A percentile compares a stretch with the other conserved stretches of the same genome.
phyloP scores from a whole-genome alignment of 768 basidiomycete genomes.

The Serpula lacrymans region DNA sequence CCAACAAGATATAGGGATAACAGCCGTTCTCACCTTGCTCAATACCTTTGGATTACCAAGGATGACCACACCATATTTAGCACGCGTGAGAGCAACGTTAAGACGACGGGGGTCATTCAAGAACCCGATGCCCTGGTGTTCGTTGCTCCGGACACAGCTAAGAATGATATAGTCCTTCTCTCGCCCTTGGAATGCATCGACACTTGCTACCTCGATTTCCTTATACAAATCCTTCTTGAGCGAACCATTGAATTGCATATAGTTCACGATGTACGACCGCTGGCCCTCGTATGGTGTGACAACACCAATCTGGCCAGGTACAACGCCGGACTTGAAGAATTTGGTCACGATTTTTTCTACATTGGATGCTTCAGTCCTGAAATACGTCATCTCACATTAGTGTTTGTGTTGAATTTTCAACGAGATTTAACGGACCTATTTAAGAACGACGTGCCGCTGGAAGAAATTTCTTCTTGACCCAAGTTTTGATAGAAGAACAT shows the following conservation, averaged over 20 bases:
- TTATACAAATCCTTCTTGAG: slow-evolving; percentile 99
- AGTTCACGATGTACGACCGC: slow-evolving; percentile 96
- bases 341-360: slow-evolving; percentile 99
- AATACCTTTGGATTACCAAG: slow-evolving; percentile 99
- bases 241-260: slow-evolving; percentile 99
- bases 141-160: slow-evolving; percentile 96
- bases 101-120: slow-evolving; percentile 95
- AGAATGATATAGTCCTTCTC: slow-evolving; percentile 99
- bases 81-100: slow-evolving; percentile 95
- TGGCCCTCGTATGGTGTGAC: slow-evolving; percentile 99
- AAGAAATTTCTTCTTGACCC: slow-evolving; percentile 98
- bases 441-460: slow-evolving; percentile 96
- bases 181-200: slow-evolving; percentile 98
- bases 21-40: slow-evolving; percentile 72
- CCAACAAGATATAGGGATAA: slow-evolving; percentile 2
- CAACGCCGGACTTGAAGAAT: slow-evolving; percentile 98
- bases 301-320: slow-evolving; percentile 94
- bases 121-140: slow-evolving; percentile 99
- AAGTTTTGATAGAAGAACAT: slow-evolving; percentile 99
- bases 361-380: slow-evolving; percentile 94
- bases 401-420: too few species aligned
- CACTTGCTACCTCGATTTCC: slow-evolving; percentile 98
- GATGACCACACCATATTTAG: slow-evolving; percentile 98
- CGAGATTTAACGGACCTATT: slow-evolving; percentile 58
- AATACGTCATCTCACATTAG: slow-evolving; percentile 1